A percentile compares a stretch with the other conserved stretches of the same genome.
phyloP scores from a whole-genome alignment of 352 stramenopile species.

The Phytopythium cucurbitacearum region DNA sequence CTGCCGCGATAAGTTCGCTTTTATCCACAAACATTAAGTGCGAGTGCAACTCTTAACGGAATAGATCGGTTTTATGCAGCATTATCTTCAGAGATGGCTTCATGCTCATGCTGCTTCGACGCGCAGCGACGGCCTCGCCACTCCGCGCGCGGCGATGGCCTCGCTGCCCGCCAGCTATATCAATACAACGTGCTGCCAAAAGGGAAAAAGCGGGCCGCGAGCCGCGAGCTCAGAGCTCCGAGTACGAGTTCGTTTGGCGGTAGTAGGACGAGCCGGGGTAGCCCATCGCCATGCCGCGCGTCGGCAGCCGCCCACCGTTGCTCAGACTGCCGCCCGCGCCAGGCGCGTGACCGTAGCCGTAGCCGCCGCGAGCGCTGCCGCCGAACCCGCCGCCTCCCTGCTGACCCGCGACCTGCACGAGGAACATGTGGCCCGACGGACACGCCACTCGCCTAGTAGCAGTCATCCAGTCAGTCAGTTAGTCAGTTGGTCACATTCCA shows the following conservation, averaged over 20 bases:
- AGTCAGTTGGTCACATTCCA: background rate
- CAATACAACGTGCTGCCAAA: background rate
- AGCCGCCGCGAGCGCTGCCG: constrained; percentile 13
- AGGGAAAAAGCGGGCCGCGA: background rate
- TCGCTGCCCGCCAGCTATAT: background rate
- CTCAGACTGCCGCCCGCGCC: constrained; percentile 13
- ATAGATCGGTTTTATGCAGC: too few species aligned
- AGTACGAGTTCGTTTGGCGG: constrained; percentile 46
- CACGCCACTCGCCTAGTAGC: constrained; percentile 63
- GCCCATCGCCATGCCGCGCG: constrained; percentile 38
- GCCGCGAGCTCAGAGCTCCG: constrained; percentile 18
- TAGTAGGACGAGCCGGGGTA: constrained; percentile 52
- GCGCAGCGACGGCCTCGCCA: constrained; percentile 5
- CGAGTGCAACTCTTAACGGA: too few species aligned
- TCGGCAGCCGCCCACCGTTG: constrained; percentile 12
- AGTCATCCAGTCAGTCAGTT: constrained; percentile 3
- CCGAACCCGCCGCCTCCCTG: constrained; percentile 9
- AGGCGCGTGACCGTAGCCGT: constrained; percentile 19
- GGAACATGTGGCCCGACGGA: constrained; percentile 82
- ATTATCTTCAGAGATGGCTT: too few species aligned
- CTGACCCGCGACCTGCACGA: constrained; percentile 70
- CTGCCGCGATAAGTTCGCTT: too few species aligned
- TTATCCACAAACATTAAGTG: too few species aligned
- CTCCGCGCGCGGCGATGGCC: too few species aligned
- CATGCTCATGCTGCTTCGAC: constrained; percentile 2